Conservation (phyloP, 1,284 basidiomycete species). For the Bondarzewia mesenterica region DNA sequence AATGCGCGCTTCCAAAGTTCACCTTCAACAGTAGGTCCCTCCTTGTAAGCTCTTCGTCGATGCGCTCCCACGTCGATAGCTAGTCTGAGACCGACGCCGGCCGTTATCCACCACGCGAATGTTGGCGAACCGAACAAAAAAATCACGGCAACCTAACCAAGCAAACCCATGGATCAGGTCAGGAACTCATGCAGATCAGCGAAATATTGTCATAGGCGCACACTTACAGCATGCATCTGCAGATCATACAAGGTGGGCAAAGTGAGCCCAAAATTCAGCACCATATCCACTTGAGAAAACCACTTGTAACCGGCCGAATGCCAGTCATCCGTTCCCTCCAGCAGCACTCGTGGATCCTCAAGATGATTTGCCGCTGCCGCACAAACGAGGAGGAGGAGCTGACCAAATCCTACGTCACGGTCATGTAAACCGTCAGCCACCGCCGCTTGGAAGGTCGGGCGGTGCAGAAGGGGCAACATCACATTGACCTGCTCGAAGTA, state of each 20-base stretch:
- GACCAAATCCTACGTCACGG: neutral
- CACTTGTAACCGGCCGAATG: constrained; percentile 72
- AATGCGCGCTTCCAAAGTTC: constrained; percentile 76
- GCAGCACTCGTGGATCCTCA: constrained; percentile 2
- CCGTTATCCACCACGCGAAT: constrained; percentile 65
- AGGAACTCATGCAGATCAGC: constrained; percentile 12
- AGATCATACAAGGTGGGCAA: constrained; percentile 66
- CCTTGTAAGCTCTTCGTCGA: constrained; percentile 34
- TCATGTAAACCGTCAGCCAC: neutral
- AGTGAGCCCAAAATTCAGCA: constrained; percentile 39
- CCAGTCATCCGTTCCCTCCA: constrained; percentile 28
- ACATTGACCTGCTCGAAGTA: neutral
- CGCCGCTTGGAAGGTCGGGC: neutral
- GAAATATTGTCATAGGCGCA: neutral
- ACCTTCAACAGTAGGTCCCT: constrained; percentile 37
- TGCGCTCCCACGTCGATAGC: constrained; percentile 66
- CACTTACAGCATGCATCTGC: constrained; percentile 46
- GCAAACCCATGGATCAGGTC: constrained; percentile 16
- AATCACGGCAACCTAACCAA: constrained; percentile 9
- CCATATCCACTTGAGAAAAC: constrained; percentile 54
- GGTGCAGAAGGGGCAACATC: neutral
- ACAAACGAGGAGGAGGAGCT: neutral
- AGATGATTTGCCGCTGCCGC: neutral
- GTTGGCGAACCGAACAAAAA: constrained; percentile 55
- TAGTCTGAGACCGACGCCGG: constrained; percentile 62